A percentile compares a stretch with the other conserved stretches of the same genome.
phyloP scores from a whole-genome alignment of 306 rosid genomes.

The Begonia peltatifolia region DNA sequence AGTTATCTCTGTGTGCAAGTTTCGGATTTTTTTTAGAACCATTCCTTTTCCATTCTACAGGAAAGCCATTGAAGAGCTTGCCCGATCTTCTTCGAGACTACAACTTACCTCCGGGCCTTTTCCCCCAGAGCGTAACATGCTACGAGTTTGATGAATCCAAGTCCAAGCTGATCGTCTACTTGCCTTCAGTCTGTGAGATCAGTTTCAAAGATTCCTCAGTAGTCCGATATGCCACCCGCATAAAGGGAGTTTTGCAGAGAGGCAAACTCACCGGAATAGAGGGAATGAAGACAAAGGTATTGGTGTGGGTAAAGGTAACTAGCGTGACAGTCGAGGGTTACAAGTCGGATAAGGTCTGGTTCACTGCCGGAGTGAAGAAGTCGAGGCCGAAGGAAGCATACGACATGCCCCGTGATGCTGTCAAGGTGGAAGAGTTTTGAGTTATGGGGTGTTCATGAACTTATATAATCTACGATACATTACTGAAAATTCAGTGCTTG shows the following conservation, averaged over 20 bases:
- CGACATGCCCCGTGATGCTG: constrained; percentile 43
- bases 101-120: constrained; percentile 78
- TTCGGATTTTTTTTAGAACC: too few species aligned
- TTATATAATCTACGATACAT: too few species aligned
- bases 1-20: too few species aligned
- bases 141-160: constrained; percentile 71
- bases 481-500: too few species aligned
- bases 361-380: constrained; percentile 89
- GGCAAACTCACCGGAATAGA: constrained; percentile 75
- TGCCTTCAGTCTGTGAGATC: constrained; percentile 75
- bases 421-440: constrained; percentile 60
- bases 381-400: constrained; percentile 64
- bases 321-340: constrained; percentile 60
- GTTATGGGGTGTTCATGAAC: background rate
- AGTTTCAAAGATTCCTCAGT: constrained; percentile 85
- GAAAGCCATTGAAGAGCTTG: constrained; percentile 61
- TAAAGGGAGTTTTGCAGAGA: constrained; percentile 58
- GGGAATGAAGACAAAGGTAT: constrained; percentile 88
- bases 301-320: constrained; percentile 94
- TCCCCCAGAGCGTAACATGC: constrained; percentile 70
- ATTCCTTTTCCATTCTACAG: constrained; percentile 20
- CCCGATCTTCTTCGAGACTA: constrained; percentile 85
- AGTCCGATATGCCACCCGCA: constrained; percentile 54
- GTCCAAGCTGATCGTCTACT: constrained; percentile 61
- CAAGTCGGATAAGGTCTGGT: constrained; percentile 82